Evolutionary conservation across 2,329 filamentous ascomycete species (phyloP), one percentile per base, ranked within the genome.

Genomic region (Colletotrichum orbiculare): DNA sequence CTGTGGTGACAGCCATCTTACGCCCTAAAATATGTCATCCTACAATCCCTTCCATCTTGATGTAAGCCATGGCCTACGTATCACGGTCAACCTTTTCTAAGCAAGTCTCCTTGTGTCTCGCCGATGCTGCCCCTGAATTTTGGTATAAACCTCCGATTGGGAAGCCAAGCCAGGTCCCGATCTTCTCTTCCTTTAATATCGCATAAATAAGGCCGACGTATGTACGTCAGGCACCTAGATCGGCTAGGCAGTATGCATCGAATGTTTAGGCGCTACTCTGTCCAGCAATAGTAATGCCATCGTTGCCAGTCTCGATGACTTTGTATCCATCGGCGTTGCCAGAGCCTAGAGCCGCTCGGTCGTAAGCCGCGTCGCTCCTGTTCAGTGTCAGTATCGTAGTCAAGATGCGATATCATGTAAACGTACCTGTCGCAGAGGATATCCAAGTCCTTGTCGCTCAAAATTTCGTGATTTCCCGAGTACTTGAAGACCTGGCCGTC

Each of bases 401-500:
- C 12, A 1, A 10, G 2, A 9, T 11, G 10, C 8, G 47, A 39
- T 2, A 0, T 25, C 13, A 8, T 1, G 0, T 57, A 25, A 25
- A 25, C 72, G 38, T 76, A 80, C 78, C 94, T 82, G 77, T 98
- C 94, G 48, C 93, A 92, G 56, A 99, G 75, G 3, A 92, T 88
- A 2, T 89, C 85, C 34, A 99, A 72, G 72, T 98, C 96, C 34
- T 85, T 82, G 52, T 96, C 87, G 46, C 87, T 92, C 41, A 98
- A 76, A 8, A 98, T 80, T 37, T 89, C 84, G 49, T 87, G 85
- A 0, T 87, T 88, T 0, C 85, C 87, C 0, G 83, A 84, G 13
- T 83, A 80, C 61, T 85, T 78, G 71, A 87, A 90, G 0, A 89
- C 84, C 72, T 87, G 78, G 2, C 96, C 96, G 67, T 96, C 92